Evolutionary conservation across 768 basidiomycete genomes (phyloP), one percentile per base, ranked within the genome.

Genomic region (Leucocoprinus birnbaumii): DNA sequence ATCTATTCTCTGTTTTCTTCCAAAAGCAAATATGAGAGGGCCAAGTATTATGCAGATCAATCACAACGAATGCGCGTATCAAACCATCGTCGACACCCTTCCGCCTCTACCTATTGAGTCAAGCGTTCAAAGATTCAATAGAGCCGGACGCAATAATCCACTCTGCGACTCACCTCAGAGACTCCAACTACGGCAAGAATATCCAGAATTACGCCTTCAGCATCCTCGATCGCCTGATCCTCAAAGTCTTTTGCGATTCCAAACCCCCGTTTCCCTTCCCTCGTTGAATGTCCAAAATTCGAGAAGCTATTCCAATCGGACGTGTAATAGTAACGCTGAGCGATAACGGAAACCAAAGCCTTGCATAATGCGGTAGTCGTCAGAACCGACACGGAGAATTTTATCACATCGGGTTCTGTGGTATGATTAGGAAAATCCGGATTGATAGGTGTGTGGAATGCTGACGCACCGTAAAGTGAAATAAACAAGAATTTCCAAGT

Each of bases 341-440:
- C 65, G 9, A 84, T 64, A 8, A 73, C 66, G 7, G 68, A 61
- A 5, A 74, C 46, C 16, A 83, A 62, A 2, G 76, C 73, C 2
- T 81, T 75, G 7, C 80, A 62, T 1, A 88, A 61, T 2, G 81
- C 80, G 8, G 77, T 75, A 0, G 73, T 75, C 0, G 86, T 83
- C 11, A 87, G 73, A 13, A 81, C 61, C 13, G 80, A 80, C 11
- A 84, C 58, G 2, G 80, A 76, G 61, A 78, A 83, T 45, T 69
- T 74, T 51, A 83, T 64, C 43, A 83, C 68, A 49, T 83, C 81
- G 3, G 78, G 74, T 57, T 81, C 86, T 86, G 46, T 16, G n/a
- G n/a, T n/a, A n/a, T n/a, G n/a, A n/a, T n/a, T n/a, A n/a, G n/a
- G n/a, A n/a, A 49, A 38, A 26, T 48, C 37, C 22, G 14, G 10